Conservation (phyloP, 2,329 filamentous ascomycete genomes). For the Arthrobotrys conoides region DNA sequence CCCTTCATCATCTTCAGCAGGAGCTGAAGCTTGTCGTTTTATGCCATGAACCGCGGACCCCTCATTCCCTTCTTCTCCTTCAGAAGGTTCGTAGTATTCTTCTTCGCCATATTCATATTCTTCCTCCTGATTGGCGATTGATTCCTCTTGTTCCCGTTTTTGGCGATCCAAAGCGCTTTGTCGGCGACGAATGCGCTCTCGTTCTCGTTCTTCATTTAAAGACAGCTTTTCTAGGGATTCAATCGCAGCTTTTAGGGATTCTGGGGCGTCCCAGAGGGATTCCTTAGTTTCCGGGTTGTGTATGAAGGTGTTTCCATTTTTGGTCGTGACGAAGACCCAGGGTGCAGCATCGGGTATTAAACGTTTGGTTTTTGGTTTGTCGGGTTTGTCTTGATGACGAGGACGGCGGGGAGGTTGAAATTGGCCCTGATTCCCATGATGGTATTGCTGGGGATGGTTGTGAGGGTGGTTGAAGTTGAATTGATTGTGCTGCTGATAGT, state of each 20-base stretch:
- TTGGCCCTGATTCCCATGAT: slow-evolving; percentile 9
- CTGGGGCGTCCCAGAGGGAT: slow-evolving; percentile 95
- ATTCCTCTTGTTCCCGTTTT: slow-evolving; percentile 50
- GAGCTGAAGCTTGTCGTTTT: slow-evolving; percentile 59
- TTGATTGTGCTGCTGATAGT: slow-evolving; percentile 51
- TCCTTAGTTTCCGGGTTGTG: slow-evolving; percentile 88
- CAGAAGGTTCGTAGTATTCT: slow-evolving; percentile 35
- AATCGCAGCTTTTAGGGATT: slow-evolving; percentile 85
- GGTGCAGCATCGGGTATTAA: slow-evolving; percentile 84
- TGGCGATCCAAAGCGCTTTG: slow-evolving; percentile 52
- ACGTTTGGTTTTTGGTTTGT: slow-evolving; percentile 85
- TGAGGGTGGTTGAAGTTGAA: slow-evolving; percentile 41
- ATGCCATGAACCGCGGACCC: slow-evolving; percentile 60
- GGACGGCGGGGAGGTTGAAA: slow-evolving; percentile 56
- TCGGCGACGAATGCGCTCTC: slow-evolving; percentile 59
- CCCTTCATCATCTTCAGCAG: slow-evolving; percentile 74
- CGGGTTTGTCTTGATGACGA: slow-evolving; percentile 68
- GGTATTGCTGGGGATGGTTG: slow-evolving; percentile 59
- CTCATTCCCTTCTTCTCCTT: slow-evolving; percentile 63
- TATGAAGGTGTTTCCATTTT: slow-evolving; percentile 87
- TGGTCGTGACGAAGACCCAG: slow-evolving; percentile 95
- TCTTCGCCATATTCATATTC: slow-evolving; percentile 64
- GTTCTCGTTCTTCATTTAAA: slow-evolving; percentile 60
- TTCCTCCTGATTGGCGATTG: slow-evolving; percentile 61
- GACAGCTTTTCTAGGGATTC: slow-evolving; percentile 74